Conservation (phyloP, 495 filamentous ascomycete species). For the Thermochaetoides thermophila region DNA sequence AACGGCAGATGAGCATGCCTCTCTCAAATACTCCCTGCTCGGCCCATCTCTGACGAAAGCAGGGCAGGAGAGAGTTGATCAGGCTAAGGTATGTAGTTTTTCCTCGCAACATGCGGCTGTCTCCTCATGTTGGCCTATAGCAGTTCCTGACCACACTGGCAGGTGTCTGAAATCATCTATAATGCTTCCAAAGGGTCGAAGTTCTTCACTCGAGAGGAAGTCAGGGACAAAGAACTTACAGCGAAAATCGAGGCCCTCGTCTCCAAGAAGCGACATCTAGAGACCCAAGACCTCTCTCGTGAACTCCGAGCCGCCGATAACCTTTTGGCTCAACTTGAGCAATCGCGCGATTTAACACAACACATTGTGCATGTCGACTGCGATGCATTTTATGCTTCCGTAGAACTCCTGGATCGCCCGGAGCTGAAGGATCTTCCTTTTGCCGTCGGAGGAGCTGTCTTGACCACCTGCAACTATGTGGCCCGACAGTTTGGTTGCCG, state of each 20-base stretch:
- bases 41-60: constrained; percentile 90
- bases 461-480: constrained; percentile 91
- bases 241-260: constrained; percentile 74
- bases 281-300: constrained; percentile 54
- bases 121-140: not conserved
- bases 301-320: constrained; percentile 70
- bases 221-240: constrained; percentile 66
- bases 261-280: constrained; percentile 58
- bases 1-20: constrained; percentile 19
- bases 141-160: not conserved
- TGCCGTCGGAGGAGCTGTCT: constrained; percentile 79
- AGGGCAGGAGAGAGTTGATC: constrained; percentile 87
- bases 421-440: constrained; percentile 83
- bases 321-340: constrained; percentile 64
- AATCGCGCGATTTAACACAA: constrained; percentile 66
- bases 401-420: constrained; percentile 82
- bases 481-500: constrained; percentile 82
- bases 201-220: constrained; percentile 88
- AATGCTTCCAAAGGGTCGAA: constrained; percentile 93
- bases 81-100: constrained; percentile 49
- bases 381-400: constrained; percentile 94
- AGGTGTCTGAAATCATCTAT: constrained; percentile 95
- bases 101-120: not conserved
- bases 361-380: constrained; percentile 86
- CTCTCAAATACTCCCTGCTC: constrained; percentile 53